phyloP scores from a whole-genome alignment of 2,329 filamentous ascomycete genomes.

The Fusarium udum region DNA sequence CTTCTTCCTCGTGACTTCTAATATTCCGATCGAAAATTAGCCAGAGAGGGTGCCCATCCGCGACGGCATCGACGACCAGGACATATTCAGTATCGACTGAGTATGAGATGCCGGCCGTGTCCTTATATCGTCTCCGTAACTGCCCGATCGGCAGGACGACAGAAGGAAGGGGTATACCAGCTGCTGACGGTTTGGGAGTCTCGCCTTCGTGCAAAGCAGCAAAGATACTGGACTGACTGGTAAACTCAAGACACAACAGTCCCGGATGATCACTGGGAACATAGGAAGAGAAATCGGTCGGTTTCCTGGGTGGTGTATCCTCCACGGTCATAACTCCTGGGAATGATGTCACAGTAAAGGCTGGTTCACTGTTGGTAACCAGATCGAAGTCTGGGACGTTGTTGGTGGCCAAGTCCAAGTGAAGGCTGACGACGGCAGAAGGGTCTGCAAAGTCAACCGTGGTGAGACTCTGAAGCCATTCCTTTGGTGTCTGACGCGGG shows the following conservation, averaged over 20 bases:
- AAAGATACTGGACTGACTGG: background rate
- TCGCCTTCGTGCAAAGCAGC: background rate
- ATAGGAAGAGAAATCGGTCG: background rate
- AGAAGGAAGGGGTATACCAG: background rate
- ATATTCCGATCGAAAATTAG: background rate
- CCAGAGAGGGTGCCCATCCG: background rate
- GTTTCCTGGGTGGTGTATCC: background rate
- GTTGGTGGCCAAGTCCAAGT: background rate
- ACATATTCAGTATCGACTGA: background rate
- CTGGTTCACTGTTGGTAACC: fast-evolving
- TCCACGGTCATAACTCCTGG: background rate
- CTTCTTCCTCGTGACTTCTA: background rate
- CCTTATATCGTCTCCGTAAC: background rate
- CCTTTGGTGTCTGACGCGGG: background rate
- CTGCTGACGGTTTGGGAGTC: background rate
- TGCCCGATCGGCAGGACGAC: background rate
- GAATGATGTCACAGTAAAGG: background rate
- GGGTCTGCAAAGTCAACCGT: background rate
- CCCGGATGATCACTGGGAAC: background rate
- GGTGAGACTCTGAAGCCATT: background rate
- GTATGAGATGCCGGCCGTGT: background rate
- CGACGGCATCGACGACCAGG: background rate
- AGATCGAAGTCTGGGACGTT: background rate
- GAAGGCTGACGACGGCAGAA: background rate
- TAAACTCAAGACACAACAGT: background rate